Base-by-base conservation (phyloP, 2,329 filamentous ascomycete genomes). In the Pestalotiopsis sp. region DNA sequence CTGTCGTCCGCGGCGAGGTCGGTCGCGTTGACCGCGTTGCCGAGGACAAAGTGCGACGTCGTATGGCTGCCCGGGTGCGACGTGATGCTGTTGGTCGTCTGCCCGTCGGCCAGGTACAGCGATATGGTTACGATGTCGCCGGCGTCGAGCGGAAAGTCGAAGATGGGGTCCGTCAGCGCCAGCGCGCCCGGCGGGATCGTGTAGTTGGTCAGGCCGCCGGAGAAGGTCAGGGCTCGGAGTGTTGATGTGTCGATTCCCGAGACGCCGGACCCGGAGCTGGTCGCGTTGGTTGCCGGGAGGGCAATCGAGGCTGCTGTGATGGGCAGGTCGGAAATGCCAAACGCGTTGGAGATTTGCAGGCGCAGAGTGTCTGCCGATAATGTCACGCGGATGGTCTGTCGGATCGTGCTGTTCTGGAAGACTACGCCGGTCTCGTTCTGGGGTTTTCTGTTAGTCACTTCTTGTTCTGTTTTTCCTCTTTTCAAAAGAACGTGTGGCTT, bases 51-150 rank as follows among this genome's bases (percentile, higher is more conserved):
- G 79, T 82, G 90, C 23, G 83, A 86, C 0, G 85, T 87, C 2
- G 88, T 89, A 14, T 89, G 82, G 71, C 85, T 88, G 6, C 89
- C 89, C 0, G 89, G 89, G 73, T 92, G 89, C 6, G 83, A 84
- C 0, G 89, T 91, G 68, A 91, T 86, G 56, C 77, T 78, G 69
- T 86, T 84, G 5, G 84, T 85, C 1, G 78, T 74, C 74, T 91
- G 89, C 1, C 89, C 89, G 0, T 78, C 67, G n/a, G 81, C 80
- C 20, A 90, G 82, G 73, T 90, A 91, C n/a, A 90, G 79, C 20
- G 84, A 87, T 4, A 91, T 81, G 13, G 84, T 84, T 39, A 91
- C 70, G 69, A 86, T 82, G 23, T 82, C 81, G 52, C 84, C 81
- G 0, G 84, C 78, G 49, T 83, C 77, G 64, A 89, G 78, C 2